Base-by-base conservation (phyloP, 225 moss, liverwort and hornwort species). In the Bryum argenteum region DNA sequence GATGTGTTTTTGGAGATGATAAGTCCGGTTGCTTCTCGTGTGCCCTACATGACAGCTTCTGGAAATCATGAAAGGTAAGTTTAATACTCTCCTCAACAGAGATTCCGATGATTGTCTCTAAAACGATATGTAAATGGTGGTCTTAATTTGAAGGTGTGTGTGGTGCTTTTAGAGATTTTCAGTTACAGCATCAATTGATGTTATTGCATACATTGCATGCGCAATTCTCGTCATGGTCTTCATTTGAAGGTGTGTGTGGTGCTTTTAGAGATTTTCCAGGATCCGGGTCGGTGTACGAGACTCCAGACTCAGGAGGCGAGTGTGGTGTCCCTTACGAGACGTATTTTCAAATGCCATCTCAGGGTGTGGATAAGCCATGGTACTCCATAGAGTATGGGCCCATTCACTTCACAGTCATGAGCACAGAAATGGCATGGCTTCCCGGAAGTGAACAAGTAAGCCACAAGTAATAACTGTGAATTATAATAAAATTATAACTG, bases 281-380 rank as follows among this genome's bases (percentile, higher is more conserved):
- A n/a, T 94, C 91, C 6, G 87, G 91, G 54, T 91, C 91, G 23
- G 77, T 90, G 62, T 91, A 94, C 57, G 33, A 19, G 1, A 62
- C 72, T 10, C 56, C 74, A 8, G 90, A 91, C 42, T 90, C 91
- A 1, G 90, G 94, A 70, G 90, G 94, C 8, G 87, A 91, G 78
- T 91, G 88, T 42, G 94, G 91, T 11, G 83, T 94, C 64, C 88
- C 90, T 1, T 90, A 92, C 40, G 81, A 90, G 63, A 77, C 71
- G 5, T 85, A 94, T 48, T 92, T 91, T 74, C 90, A 84, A 59
- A 94, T 94, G 90, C 91, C 94, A 28, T 83, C 76, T 23, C 75
- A 55, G 53, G 88, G 75, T 11, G 45, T n/a, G 3, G 90, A 94
- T 84, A 89, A 85, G 71, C 90, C 86, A 61, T 92, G 90, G 90